Conservation (phyloP, 352 stramenopile species). For the Pythium dissimile region DNA sequence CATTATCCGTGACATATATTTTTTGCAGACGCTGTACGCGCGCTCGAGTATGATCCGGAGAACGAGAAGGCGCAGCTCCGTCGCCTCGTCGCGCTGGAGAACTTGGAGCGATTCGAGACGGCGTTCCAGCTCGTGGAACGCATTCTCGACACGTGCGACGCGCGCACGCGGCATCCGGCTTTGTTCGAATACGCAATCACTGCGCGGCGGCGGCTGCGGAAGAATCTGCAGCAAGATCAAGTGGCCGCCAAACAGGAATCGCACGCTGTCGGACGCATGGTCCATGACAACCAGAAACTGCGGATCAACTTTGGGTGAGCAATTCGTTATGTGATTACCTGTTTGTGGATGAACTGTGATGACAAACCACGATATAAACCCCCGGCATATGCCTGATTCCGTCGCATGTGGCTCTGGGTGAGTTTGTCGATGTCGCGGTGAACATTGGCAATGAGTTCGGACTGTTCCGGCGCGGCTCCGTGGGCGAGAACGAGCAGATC, state of each 20-base stretch:
- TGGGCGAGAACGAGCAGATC: conserved; percentile 38
- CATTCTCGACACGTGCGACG: conserved; percentile 29
- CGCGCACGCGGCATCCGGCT: conserved; percentile 11
- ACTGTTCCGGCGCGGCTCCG: conserved; percentile 59
- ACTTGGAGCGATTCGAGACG: conserved; percentile 74
- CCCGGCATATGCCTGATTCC: conserved; percentile 49
- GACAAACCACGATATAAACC: too few relatives aligned
- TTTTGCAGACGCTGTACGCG: conserved; percentile 42
- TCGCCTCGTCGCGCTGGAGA: conserved; percentile 60
- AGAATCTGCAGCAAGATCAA: conserved; percentile 49
- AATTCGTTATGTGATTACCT: too few relatives aligned
- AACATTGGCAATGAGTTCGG: conserved; percentile 84
- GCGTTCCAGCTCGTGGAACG: conserved; percentile 43
- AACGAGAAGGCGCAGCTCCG: conserved; percentile 72
- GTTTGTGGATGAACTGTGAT: too few relatives aligned
- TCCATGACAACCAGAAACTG: conserved; percentile 75
- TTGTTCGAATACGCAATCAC: conserved; percentile 59
- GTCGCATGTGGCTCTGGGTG: conserved; percentile 38
- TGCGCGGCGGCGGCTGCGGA: conserved; percentile 44
- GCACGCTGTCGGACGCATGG: conserved; percentile 65
- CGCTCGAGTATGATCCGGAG: conserved; percentile 42
- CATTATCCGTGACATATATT: too few relatives aligned
- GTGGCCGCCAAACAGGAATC: conserved; percentile 46
- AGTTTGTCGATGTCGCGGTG: conserved; percentile 61
- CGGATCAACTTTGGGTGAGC: conserved; percentile 74